Percentiles rank a stretch among this genome's conserved stretches.
Conservation (phyloP, 1,139 yeast genomes). For the Trichomonascaceae sp. region DNA sequence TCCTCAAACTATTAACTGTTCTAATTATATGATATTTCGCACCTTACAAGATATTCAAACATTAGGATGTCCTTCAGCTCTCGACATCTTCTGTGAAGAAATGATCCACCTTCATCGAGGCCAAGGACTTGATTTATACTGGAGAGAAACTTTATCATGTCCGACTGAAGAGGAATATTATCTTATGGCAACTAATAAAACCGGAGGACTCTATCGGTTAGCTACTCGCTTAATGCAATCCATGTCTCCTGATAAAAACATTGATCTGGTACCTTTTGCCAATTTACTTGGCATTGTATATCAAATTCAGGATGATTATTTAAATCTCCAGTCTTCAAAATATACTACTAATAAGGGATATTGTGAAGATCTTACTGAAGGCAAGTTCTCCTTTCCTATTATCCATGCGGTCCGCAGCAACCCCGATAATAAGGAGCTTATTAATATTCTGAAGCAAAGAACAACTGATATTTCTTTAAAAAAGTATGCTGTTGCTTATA, state of each 20-base stretch:
- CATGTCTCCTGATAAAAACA: conserved; percentile 15
- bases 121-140: conserved; percentile 80
- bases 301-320: conserved; percentile 77
- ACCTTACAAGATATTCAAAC: conserved; percentile 48
- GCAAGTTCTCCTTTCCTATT: conserved; percentile 80
- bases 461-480: conserved; percentile 40
- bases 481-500: conserved; percentile 42
- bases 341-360: conserved; percentile 67
- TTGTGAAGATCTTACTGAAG: conserved; percentile 86
- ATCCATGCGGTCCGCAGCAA: conserved; percentile 51
- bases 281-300: conserved; percentile 74
- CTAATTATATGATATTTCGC: conserved; percentile 73
- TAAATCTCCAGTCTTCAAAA: conserved; percentile 49
- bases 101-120: conserved; percentile 78
- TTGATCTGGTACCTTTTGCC: conserved; percentile 51
- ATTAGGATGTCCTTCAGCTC: conserved; percentile 23
- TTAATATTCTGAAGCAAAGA: conserved; percentile 38
- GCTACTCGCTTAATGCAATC: conserved; percentile 59
- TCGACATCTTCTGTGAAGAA: conserved; percentile 44
- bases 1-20: conserved; percentile 75
- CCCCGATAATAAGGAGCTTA: conserved; percentile 35
- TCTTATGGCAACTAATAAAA: conserved; percentile 78
- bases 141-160: conserved; percentile 65
- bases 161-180: conserved; percentile 68
- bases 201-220: conserved; percentile 80